Conservation (phyloP, 441 rosid genomes). For the Breynia disticha region DNA sequence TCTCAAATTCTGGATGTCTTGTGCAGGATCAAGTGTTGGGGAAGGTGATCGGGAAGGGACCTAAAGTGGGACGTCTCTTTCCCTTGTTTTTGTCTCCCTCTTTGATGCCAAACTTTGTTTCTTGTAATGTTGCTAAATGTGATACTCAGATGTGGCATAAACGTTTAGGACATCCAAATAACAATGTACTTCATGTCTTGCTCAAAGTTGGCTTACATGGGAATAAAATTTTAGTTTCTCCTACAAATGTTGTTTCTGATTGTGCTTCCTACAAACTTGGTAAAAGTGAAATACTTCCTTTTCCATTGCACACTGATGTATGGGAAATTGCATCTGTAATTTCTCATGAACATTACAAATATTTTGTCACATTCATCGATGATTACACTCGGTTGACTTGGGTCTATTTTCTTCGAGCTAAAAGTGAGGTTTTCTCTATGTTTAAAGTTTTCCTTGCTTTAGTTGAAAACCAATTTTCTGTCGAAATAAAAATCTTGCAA, state of each 20-base stretch:
- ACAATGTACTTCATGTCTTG: background rate
- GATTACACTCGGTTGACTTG: conserved; percentile 3
- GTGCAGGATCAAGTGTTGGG: conserved; percentile 2
- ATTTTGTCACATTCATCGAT: conserved; percentile 14
- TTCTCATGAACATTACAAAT: conserved; percentile 8
- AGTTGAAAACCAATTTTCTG: background rate
- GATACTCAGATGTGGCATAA: conserved; percentile 2
- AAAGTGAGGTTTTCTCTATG: conserved; percentile 6
- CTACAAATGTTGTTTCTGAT: background rate
- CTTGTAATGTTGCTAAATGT: conserved; percentile 1
- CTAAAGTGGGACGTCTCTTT: conserved; percentile 3
- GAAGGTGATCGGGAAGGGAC: background rate
- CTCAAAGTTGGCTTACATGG: background rate
- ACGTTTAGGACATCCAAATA: background rate
- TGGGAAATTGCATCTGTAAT: background rate
- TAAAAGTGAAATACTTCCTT: background rate
- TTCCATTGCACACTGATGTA: background rate
- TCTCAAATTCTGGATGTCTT: conserved; percentile 4
- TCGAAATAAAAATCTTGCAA: background rate
- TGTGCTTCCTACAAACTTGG: background rate
- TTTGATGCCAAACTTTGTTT: background rate
- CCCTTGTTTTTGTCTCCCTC: background rate
- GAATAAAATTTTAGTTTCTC: conserved; percentile 1
- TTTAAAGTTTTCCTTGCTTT: background rate
- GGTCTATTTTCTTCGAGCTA: conserved; percentile 3